These are phyloP conservation scores for Acanthamoeba sp. DNA, from an alignment of 208 protist species.

Conservation along the genomic window DNA sequence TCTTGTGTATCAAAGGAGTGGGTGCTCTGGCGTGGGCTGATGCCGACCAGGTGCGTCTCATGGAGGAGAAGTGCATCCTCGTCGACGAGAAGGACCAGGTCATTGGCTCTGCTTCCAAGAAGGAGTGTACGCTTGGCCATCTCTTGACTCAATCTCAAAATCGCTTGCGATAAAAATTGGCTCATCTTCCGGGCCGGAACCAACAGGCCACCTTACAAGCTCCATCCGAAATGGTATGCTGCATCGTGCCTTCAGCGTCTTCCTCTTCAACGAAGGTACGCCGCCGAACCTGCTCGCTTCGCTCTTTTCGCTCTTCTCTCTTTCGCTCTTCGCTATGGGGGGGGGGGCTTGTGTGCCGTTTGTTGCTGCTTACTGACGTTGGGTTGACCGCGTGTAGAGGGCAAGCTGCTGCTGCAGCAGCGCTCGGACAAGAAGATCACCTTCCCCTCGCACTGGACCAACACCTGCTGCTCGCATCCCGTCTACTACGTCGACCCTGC, in stretches of 20 bases:
- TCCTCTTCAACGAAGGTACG: slow-evolving; percentile 56
- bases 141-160: no score
- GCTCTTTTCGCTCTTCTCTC: neutral
- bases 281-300: neutral
- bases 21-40: slow-evolving; percentile 35
- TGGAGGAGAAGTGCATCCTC: slow-evolving; percentile 88
- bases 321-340: no score
- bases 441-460: slow-evolving; percentile 92
- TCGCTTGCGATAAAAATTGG: no score
- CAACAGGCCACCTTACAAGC: slow-evolving; percentile 82
- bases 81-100: slow-evolving; percentile 86
- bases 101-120: slow-evolving; percentile 85
- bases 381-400: no score
- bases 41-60: slow-evolving; percentile 83
- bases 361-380: no score
- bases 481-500: slow-evolving; percentile 80
- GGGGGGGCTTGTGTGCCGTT: no score
- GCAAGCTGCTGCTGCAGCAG: slow-evolving; percentile 90
- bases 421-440: slow-evolving; percentile 91
- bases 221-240: slow-evolving; percentile 88
- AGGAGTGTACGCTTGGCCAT: slow-evolving; percentile 77
- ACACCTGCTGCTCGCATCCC: slow-evolving; percentile 93
- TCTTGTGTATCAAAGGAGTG: neutral
- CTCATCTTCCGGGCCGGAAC: neutral
- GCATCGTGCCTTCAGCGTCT: slow-evolving; percentile 86